A percentile compares a stretch with the other conserved stretches of the same genome.
These are phyloP conservation scores for Calocybe cyanea DNA, from an alignment of 768 basidiomycete species.

Conservation along the genomic window DNA sequence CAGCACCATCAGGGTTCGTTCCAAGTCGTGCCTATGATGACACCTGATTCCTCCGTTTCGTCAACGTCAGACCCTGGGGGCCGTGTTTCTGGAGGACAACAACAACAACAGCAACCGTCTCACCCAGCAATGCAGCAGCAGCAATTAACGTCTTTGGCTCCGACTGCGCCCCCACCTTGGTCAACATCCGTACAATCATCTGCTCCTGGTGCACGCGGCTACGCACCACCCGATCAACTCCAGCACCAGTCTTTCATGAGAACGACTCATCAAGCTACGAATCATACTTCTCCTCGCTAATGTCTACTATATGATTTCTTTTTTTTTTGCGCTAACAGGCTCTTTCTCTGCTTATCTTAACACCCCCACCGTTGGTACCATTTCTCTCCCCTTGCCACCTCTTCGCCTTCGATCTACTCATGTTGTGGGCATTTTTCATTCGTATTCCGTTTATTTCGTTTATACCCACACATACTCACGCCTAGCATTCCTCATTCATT, in stretches of 20 bases:
- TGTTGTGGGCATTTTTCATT: no score
- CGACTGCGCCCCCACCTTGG: slow-evolving; percentile 28
- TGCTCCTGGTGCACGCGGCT: slow-evolving; percentile 17
- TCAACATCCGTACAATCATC: slow-evolving; percentile 16
- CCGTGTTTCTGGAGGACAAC: slow-evolving; percentile 17
- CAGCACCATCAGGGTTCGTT: slow-evolving; percentile 58
- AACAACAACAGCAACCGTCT: slow-evolving; percentile 16
- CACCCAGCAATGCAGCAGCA: slow-evolving; percentile 14
- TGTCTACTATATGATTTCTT: slow-evolving; percentile 17
- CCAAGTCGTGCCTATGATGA: slow-evolving; percentile 42
- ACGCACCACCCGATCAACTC: slow-evolving; percentile 30
- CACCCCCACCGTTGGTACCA: slow-evolving; percentile 2
- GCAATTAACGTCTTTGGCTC: slow-evolving; percentile 13
- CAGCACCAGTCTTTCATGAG: slow-evolving; percentile 36
- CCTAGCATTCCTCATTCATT: slow-evolving; percentile 2
- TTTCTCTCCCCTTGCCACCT: neutral
- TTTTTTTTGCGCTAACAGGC: slow-evolving; percentile 13
- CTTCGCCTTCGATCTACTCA: slow-evolving; percentile 2
- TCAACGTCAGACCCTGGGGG: slow-evolving; percentile 12
- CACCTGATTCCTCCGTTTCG: slow-evolving; percentile 19
- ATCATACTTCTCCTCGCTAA: slow-evolving; percentile 20
- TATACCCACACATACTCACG: neutral
- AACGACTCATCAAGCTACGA: slow-evolving; percentile 25
- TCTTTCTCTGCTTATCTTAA: slow-evolving; percentile 5
- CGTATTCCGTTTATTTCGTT: no score